Evolutionary conservation across 2,329 filamentous ascomycete genomes (phyloP).

Genomic region (Trichoderma polysporum): DNA sequence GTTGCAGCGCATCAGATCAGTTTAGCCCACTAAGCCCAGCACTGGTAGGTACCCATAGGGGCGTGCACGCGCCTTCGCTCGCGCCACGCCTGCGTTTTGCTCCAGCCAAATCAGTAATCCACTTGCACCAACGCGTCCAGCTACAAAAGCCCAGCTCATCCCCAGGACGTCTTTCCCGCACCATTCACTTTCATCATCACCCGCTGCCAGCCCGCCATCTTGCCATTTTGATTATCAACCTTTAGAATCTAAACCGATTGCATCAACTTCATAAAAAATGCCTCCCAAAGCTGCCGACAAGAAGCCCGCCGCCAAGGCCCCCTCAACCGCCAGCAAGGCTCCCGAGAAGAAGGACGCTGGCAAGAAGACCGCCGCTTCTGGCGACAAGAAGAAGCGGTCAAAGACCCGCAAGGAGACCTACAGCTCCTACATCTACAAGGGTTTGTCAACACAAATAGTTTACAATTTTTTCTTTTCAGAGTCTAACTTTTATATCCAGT

Average conservation of each 20-base stretch:
- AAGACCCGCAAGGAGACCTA: slow-evolving; percentile 99
- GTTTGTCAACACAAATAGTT: slow-evolving; percentile 48
- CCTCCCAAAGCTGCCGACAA: slow-evolving; percentile 97
- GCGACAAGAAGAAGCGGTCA: slow-evolving; percentile 99
- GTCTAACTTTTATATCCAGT: slow-evolving; percentile 54
- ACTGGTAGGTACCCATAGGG: neutral
- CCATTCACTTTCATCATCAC: slow-evolving; percentile 46
- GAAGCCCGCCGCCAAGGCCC: slow-evolving; percentile 98
- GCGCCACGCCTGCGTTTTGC: slow-evolving; percentile 26
- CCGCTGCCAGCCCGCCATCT: slow-evolving; percentile 31
- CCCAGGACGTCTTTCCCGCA: slow-evolving; percentile 50
- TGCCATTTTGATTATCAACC: slow-evolving; percentile 26
- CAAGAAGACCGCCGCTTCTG: slow-evolving; percentile 97
- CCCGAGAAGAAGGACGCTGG: slow-evolving; percentile 98
- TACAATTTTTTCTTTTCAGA: neutral
- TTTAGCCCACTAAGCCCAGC: neutral
- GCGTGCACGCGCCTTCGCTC: slow-evolving; percentile 24
- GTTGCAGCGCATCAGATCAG: neutral
- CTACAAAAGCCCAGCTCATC: slow-evolving; percentile 60
- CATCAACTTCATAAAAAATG: slow-evolving; percentile 62
- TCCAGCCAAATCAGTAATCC: slow-evolving; percentile 56
- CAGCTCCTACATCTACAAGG: slow-evolving; percentile 99
- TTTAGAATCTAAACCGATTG: slow-evolving; percentile 22
- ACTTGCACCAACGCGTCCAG: slow-evolving; percentile 52
- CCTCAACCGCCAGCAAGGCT: slow-evolving; percentile 67